A percentile compares a stretch with the other conserved stretches of the same genome.
phyloP scores from a whole-genome alignment of 352 stramenopile genomes.

The Plasmopara muralis region DNA sequence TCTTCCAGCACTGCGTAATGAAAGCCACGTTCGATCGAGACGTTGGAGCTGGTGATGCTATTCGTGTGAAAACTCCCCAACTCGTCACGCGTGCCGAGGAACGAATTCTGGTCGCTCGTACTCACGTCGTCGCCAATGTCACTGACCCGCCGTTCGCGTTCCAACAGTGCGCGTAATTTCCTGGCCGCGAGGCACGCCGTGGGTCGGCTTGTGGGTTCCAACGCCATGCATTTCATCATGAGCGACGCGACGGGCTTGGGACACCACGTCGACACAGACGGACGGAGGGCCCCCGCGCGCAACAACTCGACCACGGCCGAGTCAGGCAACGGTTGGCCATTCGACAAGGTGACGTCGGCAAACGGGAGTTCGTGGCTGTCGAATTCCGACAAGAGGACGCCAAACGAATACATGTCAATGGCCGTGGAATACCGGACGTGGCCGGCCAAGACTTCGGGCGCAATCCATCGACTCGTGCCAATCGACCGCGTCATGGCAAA shows the following conservation, averaged over 20 bases:
- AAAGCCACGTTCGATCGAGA: constrained; percentile 27
- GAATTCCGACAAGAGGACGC: constrained; percentile 60
- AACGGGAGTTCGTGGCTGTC: constrained; percentile 68
- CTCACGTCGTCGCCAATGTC: constrained; percentile 42
- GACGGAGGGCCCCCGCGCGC: constrained; percentile 41
- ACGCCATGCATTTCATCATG: constrained; percentile 46
- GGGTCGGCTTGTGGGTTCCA: constrained; percentile 39
- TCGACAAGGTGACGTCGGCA: constrained; percentile 50
- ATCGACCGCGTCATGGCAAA: constrained; percentile 25
- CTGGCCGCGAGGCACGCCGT: constrained; percentile 30
- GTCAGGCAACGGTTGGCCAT: constrained; percentile 42
- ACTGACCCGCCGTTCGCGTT: constrained; percentile 42
- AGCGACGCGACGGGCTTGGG: constrained; percentile 35
- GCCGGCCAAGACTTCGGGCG: constrained; percentile 53
- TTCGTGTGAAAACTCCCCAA: constrained; percentile 21
- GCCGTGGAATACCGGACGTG: constrained; percentile 34
- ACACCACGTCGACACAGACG: constrained; percentile 42
- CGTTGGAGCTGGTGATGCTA: constrained; percentile 20
- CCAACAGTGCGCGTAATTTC: constrained; percentile 38
- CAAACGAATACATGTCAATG: constrained; percentile 70
- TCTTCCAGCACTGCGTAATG: constrained; percentile 29
- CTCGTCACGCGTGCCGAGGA: constrained; percentile 28
- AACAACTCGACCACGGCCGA: constrained; percentile 46
- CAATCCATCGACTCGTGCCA: constrained; percentile 46
- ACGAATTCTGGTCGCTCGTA: constrained; percentile 33